Base-by-base conservation (phyloP, 495 filamentous ascomycete genomes). In the Staphylotrichum tortipilum region DNA sequence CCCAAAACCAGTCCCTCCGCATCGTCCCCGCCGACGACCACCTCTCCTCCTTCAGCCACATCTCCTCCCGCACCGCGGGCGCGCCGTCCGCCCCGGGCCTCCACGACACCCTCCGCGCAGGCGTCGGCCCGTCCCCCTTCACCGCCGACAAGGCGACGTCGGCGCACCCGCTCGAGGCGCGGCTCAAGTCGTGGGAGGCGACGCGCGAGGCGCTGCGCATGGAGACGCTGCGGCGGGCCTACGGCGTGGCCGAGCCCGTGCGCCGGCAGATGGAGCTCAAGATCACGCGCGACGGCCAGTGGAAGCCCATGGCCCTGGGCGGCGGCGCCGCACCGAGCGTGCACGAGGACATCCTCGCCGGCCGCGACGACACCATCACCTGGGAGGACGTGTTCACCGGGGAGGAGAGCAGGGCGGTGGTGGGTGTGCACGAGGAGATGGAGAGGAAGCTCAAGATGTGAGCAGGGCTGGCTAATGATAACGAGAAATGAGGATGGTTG, bases 331-430 rank as follows among this genome's bases (percentile, higher is more conserved):
- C 64, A 9, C 71, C 68, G 50, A 50, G 47, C 39, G 67, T 89
- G 24, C 82, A 85, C 65, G 83, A 82, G 71, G 90, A 95, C 72
- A 85, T 95, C 53, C 68, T 96, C 65, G 73, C 65, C 35, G 89
- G 89, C n/a, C 70, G 80, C 62, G 89, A 94, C 70, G 61, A 71
- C 18, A 81, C 78, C 60, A 70, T 89, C 62, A 77, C 71, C 9
- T 96, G 90, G 90, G 90, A 96, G 79, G 90, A 95, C 77, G 81
- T 98, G 19, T 98, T 83, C 67, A 79, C 67, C 12, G 82, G 83
- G 58, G 70, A 87, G 73, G 86, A 78, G 69, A 78, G 66, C 71
- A 80, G 83, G 52, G 77, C 80, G 50, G 65, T 78, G 14, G 79
- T 84, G 26, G 68, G 80, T 44, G 82, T 95, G 64, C 89, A 95